A percentile compares a stretch with the other conserved stretches of the same genome.
Conservation (phyloP, 805 yeast genomes). For the Pichia membranifaciens region DNA sequence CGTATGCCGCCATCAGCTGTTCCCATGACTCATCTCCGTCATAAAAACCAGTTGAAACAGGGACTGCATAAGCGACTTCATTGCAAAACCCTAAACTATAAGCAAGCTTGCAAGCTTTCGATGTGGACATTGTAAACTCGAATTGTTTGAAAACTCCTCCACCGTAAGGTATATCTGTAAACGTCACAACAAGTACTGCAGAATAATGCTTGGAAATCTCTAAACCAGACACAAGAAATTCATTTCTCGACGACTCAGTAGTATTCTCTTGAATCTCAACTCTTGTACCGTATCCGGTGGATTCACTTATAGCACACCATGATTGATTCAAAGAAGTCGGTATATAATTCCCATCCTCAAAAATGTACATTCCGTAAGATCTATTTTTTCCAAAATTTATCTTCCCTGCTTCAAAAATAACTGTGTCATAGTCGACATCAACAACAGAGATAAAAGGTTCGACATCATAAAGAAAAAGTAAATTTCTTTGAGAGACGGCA, state of each 20-base stretch:
- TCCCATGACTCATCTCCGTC: conserved; percentile 28
- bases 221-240: conserved; percentile 56
- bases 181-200: conserved; percentile 56
- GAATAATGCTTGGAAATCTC: conserved; percentile 55
- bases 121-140: conserved; percentile 48
- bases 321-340: conserved; percentile 43
- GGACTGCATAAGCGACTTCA: conserved; percentile 84
- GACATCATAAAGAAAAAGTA: conserved; percentile 66
- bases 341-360: conserved; percentile 35
- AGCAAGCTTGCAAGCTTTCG: conserved; percentile 63
- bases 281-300: conserved; percentile 1
- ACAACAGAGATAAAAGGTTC: conserved; percentile 49
- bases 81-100: conserved; percentile 72
- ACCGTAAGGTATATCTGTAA: conserved; percentile 37
- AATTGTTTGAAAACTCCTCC: conserved; percentile 59
- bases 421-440: conserved; percentile 67
- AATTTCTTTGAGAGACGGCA: conserved; percentile 57
- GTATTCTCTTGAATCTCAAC: conserved; percentile 21
- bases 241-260: conserved; percentile 29
- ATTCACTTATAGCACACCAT: conserved; percentile 65
- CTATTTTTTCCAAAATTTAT: conserved; percentile 3
- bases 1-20: conserved; percentile 48
- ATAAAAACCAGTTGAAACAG: conserved; percentile 35
- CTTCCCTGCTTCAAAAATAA: conserved; percentile 54
- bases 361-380: conserved; percentile 40